Evolutionary conservation across 2,329 filamentous ascomycete species (phyloP).

Genomic region (Hypoxylon sp.): DNA sequence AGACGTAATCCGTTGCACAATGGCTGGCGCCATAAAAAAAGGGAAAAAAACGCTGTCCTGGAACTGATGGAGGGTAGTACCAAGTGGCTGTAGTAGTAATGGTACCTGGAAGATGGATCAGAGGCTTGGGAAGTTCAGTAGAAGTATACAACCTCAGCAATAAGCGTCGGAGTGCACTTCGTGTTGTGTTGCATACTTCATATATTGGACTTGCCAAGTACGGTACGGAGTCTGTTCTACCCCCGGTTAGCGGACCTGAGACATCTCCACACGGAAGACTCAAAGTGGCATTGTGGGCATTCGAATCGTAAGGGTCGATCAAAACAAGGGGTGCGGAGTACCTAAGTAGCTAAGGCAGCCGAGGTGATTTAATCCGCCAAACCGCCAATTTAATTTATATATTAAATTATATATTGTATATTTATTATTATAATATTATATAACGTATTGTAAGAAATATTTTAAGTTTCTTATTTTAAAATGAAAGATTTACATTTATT

Average conservation of each 20-base stretch:
- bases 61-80: background rate
- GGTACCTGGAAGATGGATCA: background rate
- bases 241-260: constrained; percentile 15
- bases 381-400: too few relatives aligned
- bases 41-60: too few relatives aligned
- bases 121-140: background rate
- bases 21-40: background rate
- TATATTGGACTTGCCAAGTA: constrained; percentile 13
- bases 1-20: constrained; percentile 4
- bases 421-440: too few relatives aligned
- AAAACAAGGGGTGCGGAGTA: constrained; percentile 24
- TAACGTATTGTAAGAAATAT: too few relatives aligned
- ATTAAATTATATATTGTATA: too few relatives aligned
- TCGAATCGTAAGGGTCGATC: background rate
- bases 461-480: too few relatives aligned
- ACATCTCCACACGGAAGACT: background rate
- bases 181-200: background rate
- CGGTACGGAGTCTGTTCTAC: constrained; percentile 24
- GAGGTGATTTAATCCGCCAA: too few relatives aligned
- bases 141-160: constrained; percentile 1
- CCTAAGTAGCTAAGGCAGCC: too few relatives aligned
- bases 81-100: too few relatives aligned
- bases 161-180: background rate
- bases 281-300: constrained; percentile 1
- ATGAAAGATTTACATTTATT: too few relatives aligned